Conservation (phyloP, 225 moss, liverwort and hornwort species). For the Polytrichum formosum region DNA sequence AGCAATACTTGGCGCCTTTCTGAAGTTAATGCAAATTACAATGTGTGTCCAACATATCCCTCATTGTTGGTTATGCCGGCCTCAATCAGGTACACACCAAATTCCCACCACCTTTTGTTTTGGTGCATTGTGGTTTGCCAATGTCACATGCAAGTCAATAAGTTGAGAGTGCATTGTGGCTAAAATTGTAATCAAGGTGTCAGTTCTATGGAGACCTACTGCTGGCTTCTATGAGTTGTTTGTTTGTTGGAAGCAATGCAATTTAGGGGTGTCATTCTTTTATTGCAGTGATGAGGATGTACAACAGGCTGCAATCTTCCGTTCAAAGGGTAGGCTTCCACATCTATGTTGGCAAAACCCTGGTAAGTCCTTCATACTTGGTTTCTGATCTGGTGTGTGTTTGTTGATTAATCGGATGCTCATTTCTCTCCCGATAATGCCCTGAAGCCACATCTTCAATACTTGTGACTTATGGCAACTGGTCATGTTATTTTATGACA, state of each 20-base stretch:
- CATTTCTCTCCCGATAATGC: no score
- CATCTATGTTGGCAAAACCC: constrained; percentile 88
- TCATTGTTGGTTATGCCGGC: constrained; percentile 86
- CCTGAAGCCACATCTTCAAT: not conserved
- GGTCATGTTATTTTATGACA: no score
- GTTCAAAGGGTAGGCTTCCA: constrained; percentile 77
- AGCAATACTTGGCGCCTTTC: constrained; percentile 69
- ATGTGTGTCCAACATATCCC: constrained; percentile 81
- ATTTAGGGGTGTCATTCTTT: no score
- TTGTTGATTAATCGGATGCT: no score
- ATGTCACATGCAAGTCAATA: no score
- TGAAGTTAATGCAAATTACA: constrained; percentile 75
- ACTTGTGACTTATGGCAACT: not conserved
- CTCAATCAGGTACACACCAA: constrained; percentile 73
- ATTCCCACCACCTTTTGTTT: not conserved
- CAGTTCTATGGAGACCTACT: no score
- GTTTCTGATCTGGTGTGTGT: not conserved
- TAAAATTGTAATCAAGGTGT: no score
- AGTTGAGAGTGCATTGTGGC: no score
- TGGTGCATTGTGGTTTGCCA: not conserved
- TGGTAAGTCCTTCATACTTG: constrained; percentile 38
- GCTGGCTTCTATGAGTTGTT: no score
- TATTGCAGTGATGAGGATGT: constrained; percentile 82
- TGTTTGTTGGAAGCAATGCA: no score
- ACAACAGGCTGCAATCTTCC: constrained; percentile 79